Conservation (phyloP, 2,329 filamentous ascomycete species). For the Myriangium duriaei region DNA sequence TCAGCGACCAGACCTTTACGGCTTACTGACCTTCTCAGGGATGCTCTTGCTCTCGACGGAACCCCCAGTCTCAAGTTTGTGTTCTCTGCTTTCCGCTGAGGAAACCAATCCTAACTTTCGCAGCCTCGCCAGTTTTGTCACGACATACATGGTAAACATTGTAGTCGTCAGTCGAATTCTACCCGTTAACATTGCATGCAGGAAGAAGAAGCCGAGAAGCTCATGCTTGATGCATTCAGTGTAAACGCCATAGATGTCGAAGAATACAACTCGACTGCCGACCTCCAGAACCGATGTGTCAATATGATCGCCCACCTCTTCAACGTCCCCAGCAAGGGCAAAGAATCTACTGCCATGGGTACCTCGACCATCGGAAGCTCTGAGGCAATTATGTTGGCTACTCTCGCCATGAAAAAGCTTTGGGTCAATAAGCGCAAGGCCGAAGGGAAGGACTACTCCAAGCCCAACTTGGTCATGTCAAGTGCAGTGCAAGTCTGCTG, state of each 20-base stretch:
- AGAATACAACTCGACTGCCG: conserved; percentile 38
- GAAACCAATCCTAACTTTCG: neutral
- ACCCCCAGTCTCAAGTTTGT: conserved; percentile 73
- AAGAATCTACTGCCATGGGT: conserved; percentile 53
- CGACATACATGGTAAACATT: conserved; percentile 73
- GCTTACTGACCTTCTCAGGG: conserved; percentile 28
- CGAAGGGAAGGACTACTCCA: conserved; percentile 65
- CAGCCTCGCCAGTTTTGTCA: conserved; percentile 84
- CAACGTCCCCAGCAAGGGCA: conserved; percentile 51
- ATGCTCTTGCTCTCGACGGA: conserved; percentile 81
- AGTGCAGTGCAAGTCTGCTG: conserved; percentile 94
- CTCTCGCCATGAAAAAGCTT: conserved; percentile 86
- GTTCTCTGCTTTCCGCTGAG: no score
- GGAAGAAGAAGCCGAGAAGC: conserved; percentile 91
- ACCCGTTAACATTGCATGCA: conserved; percentile 24
- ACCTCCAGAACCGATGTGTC: conserved; percentile 71
- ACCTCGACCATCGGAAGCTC: conserved; percentile 84
- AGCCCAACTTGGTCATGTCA: conserved; percentile 90
- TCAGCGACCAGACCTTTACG: conserved; percentile 6
- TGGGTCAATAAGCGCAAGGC: conserved; percentile 82
- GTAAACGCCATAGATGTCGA: conserved; percentile 68
- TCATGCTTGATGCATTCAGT: conserved; percentile 83
- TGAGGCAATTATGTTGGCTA: conserved; percentile 72
- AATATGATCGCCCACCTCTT: conserved; percentile 69
- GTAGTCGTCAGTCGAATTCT: neutral